Evolutionary conservation across 176 grass and related monocot genomes (phyloP), one percentile per base, ranked within the genome.

Genomic region (Oryza brachyantha): DNA sequence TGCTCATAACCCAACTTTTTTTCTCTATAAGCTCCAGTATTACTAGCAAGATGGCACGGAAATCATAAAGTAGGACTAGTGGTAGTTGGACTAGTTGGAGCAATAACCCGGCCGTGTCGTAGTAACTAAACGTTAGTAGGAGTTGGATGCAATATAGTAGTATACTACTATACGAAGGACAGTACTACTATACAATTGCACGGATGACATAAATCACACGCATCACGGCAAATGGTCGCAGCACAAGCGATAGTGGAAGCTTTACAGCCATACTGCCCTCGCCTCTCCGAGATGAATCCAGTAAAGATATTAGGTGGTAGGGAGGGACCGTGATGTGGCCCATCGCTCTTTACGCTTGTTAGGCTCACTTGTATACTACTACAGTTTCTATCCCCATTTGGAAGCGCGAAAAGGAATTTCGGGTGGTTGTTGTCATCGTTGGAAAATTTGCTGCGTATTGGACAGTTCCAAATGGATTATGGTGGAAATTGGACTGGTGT

Each of bases 181-280:
- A 52, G 48, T 52, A 52, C 48, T 21, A 8, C 1, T 52, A 52
- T 42, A 12, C 57, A 12, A 41, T 17, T 7, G 79, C 66, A 58
- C 73, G 46, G 38, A 34, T 28, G 22, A 74, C 67, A 37, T 57
- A 72, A 59, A 77, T 78, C 42, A 73, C 31, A 29, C 48, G n/a
- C 26, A 63, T 63, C 39, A 70, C 32, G 32, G 54, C 52, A 27
- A 27, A 38, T 64, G 26, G 13, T 21, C 11, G 27, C 21, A 78
- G 40, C 42, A 10, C 45, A 59, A 14, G 57, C 31, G 68, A 50
- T 64, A 27, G 66, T 25, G 75, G 1, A 26, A 60, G 22, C 68
- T 81, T 84, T 81, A 61, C 37, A 60, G n/a, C 61, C 67, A 73
- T 43, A 52, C 22, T 13, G 21, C 80, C 80, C 36, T 48, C 65